A percentile compares a stretch with the other conserved stretches of the same genome.
Evolutionary conservation across 2,329 filamentous ascomycete species (phyloP).

Genomic region (Fusarium sp.): DNA sequence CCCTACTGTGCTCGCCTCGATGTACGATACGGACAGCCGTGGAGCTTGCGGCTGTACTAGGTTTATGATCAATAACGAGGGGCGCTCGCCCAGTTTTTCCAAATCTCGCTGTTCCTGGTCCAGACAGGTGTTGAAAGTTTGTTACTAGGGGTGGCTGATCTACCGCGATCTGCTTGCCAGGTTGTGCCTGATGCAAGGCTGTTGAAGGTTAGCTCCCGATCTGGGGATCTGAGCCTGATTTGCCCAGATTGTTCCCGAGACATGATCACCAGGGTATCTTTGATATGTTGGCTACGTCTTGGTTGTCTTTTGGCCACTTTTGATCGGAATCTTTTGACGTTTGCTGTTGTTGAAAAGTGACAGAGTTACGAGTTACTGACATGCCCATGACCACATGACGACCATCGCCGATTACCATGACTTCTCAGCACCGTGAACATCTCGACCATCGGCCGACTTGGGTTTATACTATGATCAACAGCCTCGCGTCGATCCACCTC

Average conservation of each 20-base stretch:
- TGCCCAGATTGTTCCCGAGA: constrained; percentile 19
- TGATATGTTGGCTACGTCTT: constrained; percentile 7
- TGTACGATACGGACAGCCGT: constrained; percentile 31
- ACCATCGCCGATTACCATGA: constrained; percentile 22
- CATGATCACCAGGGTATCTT: constrained; percentile 10
- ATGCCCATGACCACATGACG: neutral
- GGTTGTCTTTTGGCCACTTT: neutral
- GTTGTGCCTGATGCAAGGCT: constrained; percentile 26
- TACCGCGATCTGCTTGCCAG: constrained; percentile 12
- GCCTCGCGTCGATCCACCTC: constrained; percentile 16
- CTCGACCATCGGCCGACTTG: neutral
- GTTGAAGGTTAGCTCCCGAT: constrained; percentile 16
- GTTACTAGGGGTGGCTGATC: constrained; percentile 14
- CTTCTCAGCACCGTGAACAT: constrained; percentile 7
- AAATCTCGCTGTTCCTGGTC: constrained; percentile 26
- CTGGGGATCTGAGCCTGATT: constrained; percentile 4
- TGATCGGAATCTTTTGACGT: neutral
- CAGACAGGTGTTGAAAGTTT: constrained; percentile 15
- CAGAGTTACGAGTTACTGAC: constrained; percentile 7
- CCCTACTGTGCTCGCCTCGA: constrained; percentile 31
- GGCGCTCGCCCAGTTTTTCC: constrained; percentile 42
- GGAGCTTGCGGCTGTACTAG: constrained; percentile 36
- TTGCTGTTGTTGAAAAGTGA: constrained; percentile 11
- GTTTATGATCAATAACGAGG: constrained; percentile 42
- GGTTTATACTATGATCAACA: constrained; percentile 10